Evolutionary conservation across 225 moss, liverwort and hornwort species (phyloP), one percentile per base, ranked within the genome.

Genomic region (Sphagnum tenellum): DNA sequence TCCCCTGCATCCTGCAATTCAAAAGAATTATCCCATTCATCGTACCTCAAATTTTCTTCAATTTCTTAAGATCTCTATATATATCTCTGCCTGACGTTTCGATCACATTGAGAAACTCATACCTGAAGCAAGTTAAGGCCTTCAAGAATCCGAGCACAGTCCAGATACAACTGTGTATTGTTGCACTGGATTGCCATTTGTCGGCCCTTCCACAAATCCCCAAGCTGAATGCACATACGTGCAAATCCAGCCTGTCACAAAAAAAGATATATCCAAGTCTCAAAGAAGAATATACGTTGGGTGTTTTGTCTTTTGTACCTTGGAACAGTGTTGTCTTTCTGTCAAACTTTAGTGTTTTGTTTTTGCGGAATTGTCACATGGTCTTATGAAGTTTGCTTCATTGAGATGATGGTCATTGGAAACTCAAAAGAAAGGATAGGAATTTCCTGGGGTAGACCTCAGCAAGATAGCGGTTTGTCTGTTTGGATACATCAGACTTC

Each of bases 131-230:
- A 70, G 63, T 75, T 80, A 7, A 84, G 73, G 9, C 73, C 77
- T 64, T 84, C 75, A 0, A 84, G 70, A 48, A 84, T 65, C 45
- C 7, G 57, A 9, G 72, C 84, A 61, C 84, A 84, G 52, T 84
- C 77, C 6, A 51, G 67, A 48, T 75, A 78, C 52, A 85, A 9
- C 5, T 64, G 13, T 0, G 75, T 64, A 59, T 73, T 66, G n/a
- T 69, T 66, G 66, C 75, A 81, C 46, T 73, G 61, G 44, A 62
- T 74, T 46, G 75, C 77, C 45, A 75, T 60, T 50, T 80, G 84
- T 55, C 80, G 80, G 46, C 84, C 84, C 59, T 81, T 85, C 84
- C 84, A 85, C 49, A 85, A 69, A 67, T 85, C 84, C 7, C 81
- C 84, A 8, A 81, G 73, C 11, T 78, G 80, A 48, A 85, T 75